These are phyloP conservation scores for Leersia perrieri DNA, from an alignment of 176 grass and related monocot species.

Conservation along the genomic window DNA sequence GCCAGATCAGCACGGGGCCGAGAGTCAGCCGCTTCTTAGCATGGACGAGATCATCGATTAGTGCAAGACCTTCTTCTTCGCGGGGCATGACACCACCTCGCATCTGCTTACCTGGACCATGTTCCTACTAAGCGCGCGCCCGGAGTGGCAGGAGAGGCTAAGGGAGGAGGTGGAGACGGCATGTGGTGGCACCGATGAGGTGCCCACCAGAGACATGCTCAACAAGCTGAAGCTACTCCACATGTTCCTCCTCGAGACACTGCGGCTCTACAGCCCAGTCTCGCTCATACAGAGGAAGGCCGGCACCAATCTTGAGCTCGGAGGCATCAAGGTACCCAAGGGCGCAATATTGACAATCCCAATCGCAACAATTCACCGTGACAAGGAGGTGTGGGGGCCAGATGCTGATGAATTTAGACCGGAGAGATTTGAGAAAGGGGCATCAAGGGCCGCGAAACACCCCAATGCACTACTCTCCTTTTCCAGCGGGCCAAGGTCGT, in stretches of 20 bases:
- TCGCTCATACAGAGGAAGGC: background rate
- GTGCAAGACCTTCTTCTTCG: conserved; percentile 69
- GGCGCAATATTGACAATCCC: conserved; percentile 11
- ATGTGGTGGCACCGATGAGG: conserved; percentile 23
- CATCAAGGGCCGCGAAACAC: conserved; percentile 36
- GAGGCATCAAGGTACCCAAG: conserved; percentile 14
- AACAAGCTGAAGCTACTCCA: conserved; percentile 32
- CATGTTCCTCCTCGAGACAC: conserved; percentile 51
- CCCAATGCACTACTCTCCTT: conserved; percentile 51
- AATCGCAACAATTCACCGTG: conserved; percentile 28
- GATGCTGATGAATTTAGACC: conserved; percentile 50
- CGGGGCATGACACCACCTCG: conserved; percentile 37
- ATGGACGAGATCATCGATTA: conserved; percentile 57
- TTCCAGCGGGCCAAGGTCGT: conserved; percentile 38
- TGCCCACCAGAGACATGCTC: conserved; percentile 26
- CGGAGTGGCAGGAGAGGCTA: conserved; percentile 46
- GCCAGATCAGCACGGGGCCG: background rate
- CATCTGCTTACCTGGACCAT: conserved; percentile 31
- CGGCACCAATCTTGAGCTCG: background rate
- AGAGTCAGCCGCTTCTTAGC: background rate
- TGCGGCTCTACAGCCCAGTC: conserved; percentile 32
- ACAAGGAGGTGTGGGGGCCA: conserved; percentile 56
- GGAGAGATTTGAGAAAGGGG: conserved; percentile 41
- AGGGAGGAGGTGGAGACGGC: conserved; percentile 32
- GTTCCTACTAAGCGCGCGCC: conserved; percentile 35